These are phyloP conservation scores for Metarhizium album DNA, from an alignment of 2,329 filamentous ascomycete genomes.

Conservation along the genomic window DNA sequence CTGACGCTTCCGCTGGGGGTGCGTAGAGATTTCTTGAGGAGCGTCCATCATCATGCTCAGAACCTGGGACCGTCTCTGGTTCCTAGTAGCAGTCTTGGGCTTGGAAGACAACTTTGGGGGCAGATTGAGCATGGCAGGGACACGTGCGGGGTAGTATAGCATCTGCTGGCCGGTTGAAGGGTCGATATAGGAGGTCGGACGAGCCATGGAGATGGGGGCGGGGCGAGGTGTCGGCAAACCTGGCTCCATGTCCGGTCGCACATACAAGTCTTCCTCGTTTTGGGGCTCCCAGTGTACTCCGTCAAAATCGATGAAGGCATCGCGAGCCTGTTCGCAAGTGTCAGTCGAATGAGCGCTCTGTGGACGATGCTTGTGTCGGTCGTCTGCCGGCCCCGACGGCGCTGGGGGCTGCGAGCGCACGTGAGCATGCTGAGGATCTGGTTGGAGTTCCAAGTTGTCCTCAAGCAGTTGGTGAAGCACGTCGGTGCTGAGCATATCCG, in stretches of 20 bases:
- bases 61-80: slow-evolving; percentile 64
- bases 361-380: slow-evolving; percentile 16
- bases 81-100: slow-evolving; percentile 51
- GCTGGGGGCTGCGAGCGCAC: not conserved
- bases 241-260: slow-evolving; percentile 12
- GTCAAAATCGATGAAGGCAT: slow-evolving; percentile 71
- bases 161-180: slow-evolving; percentile 64
- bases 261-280: slow-evolving; percentile 17
- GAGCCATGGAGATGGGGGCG: slow-evolving; percentile 17
- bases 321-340: slow-evolving; percentile 55
- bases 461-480: slow-evolving; percentile 25
- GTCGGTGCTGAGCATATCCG: slow-evolving; percentile 18
- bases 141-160: slow-evolving; percentile 91
- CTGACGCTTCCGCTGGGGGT: slow-evolving; percentile 9
- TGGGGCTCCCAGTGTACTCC: slow-evolving; percentile 63
- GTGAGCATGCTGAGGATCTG: not conserved
- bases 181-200: slow-evolving; percentile 49
- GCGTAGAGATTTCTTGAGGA: slow-evolving; percentile 4
- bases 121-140: slow-evolving; percentile 86
- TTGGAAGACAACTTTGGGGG: slow-evolving; percentile 77
- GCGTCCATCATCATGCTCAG: slow-evolving; percentile 45
- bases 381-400: not conserved
- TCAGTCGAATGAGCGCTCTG: slow-evolving; percentile 43
- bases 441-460: slow-evolving; percentile 9
- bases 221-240: slow-evolving; percentile 16